Evolutionary conservation across 768 basidiomycete genomes (phyloP), one percentile per base, ranked within the genome.

Genomic region (Xanthoconium stramineum): DNA sequence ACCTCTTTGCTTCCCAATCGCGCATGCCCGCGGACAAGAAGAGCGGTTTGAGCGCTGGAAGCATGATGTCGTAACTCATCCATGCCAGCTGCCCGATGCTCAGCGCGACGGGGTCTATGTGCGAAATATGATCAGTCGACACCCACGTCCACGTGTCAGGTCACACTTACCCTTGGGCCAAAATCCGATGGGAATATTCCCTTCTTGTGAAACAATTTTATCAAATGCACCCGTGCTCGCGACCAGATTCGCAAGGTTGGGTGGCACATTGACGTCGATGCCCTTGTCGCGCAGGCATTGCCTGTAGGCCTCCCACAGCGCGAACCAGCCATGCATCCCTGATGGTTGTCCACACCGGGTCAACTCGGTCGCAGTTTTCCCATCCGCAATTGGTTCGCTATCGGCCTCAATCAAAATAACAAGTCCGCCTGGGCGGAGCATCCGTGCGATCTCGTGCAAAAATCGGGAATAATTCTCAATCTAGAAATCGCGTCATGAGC

Each of bases 31-130:
- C 70, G 42, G 75, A 74, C 47, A 85, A 68, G 65, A 88, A 80
- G 39, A 86, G 74, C 14, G 84, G 84, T 51, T 79, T 80, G 57
- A 88, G 68, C 5, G 84, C 83, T 33, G 84, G 84, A 37, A 88
- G 73, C 58, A 88, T 76, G 24, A 81, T 75, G 60, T 88, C 87
- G 61, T 82, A 83, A 58, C 83, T 81, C 83, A 88, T 82, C 87
- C 87, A 88, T 39, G 85, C 84, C 20, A 88, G 70, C 62, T 88
- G 85, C 8, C 85, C 86, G 47, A 86, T 79, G 24, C 83, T 86
- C 36, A 88, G 76, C 36, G 80, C 75, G 50, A 79, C 72, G 9
- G 77, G 75, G 68, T 88, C 86, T 88, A 47, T 19, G 56, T 47
- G 35, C 43, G 49, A 63, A 52, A 20, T 35, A 45, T 37, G 52